Evolutionary conservation across 2,329 filamentous ascomycete genomes (phyloP), one percentile per base, ranked within the genome.

Genomic region (Volutella citrinella): DNA sequence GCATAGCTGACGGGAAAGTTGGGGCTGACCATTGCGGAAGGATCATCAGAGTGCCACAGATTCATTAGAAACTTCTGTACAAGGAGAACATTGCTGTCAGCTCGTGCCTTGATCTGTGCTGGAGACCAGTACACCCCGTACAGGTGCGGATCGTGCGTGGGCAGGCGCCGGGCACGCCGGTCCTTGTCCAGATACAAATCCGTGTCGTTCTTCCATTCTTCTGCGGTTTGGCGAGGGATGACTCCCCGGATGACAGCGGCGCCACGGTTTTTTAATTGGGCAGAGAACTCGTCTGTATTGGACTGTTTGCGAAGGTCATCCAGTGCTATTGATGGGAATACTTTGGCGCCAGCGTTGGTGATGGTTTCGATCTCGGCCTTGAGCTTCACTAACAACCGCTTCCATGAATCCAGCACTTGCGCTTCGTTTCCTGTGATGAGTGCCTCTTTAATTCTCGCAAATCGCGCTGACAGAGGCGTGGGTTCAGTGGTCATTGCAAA

Each of bases 1-100:
- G 75, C 78, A 43, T 84, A 84, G 15, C 70, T 64, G 10, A 82
- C 55, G 3, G 79, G 77, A n/a, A 56, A 59, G 32, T 55, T 49
- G 18, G 61, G 52, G 43, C 52, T 56, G n/a, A 76, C 70, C 23
- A 61, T 59, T 7, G 68, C 62, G 10, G 57, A 51, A 4, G 65
- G 63, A 39, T 76, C 41, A n/a, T 45, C 49, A 3, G 51, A 51
- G 24, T 40, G 45, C 51, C 51, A 54, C 4, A 49, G 12, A 10
- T 43, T 66, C 61, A 68, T 68, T 48, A 76, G 68, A 13, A 81
- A 62, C 63, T 71, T 56, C 40, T 68, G 65, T 1, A 61, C 52
- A 8, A 43, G 47, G 36, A 73, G 51, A 13, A 65, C 43, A 31
- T 65, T 65, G 6, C 56, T 55, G 28, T 67, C 63, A 3, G 60